phyloP scores from a whole-genome alignment of 345 rosid species.

The Dimocarpus longan region DNA sequence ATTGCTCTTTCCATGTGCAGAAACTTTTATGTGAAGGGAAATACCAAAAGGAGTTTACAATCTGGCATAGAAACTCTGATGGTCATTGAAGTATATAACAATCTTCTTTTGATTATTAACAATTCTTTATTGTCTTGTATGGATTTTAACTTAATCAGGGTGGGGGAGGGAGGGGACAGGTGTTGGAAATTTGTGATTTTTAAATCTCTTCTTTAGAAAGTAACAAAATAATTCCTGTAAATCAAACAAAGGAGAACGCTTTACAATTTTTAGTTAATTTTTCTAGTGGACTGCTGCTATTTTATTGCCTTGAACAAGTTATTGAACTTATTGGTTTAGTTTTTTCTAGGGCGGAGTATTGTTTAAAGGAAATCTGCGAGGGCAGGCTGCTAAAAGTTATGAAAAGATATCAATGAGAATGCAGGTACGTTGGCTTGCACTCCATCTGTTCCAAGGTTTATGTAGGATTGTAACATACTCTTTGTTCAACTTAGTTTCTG shows the following conservation, averaged over 20 bases:
- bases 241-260: not conserved
- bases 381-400: conserved; percentile 75
- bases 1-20: conserved; percentile 4
- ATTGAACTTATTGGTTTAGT: conserved; percentile 8
- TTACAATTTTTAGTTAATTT: conserved; percentile 3
- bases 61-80: not conserved
- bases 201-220: conserved; percentile 2
- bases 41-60: conserved; percentile 16
- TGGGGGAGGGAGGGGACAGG: not conserved
- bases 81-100: not conserved
- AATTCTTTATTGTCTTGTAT: not conserved
- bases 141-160: conserved; percentile 9
- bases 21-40: conserved; percentile 13
- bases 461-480: conserved; percentile 17
- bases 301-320: conserved; percentile 4
- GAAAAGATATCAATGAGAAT: conserved; percentile 76
- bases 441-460: not conserved
- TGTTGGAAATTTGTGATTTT: not conserved
- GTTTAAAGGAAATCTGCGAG: conserved; percentile 95
- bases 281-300: not conserved
- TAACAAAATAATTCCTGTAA: not conserved
- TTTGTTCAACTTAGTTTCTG: conserved; percentile 12
- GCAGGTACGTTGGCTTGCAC: conserved; percentile 47
- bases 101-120: not conserved
- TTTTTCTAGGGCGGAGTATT: conserved; percentile 76